Base-by-base conservation (phyloP, 2,329 filamentous ascomycete genomes). In the Biscogniauxia marginata region DNA sequence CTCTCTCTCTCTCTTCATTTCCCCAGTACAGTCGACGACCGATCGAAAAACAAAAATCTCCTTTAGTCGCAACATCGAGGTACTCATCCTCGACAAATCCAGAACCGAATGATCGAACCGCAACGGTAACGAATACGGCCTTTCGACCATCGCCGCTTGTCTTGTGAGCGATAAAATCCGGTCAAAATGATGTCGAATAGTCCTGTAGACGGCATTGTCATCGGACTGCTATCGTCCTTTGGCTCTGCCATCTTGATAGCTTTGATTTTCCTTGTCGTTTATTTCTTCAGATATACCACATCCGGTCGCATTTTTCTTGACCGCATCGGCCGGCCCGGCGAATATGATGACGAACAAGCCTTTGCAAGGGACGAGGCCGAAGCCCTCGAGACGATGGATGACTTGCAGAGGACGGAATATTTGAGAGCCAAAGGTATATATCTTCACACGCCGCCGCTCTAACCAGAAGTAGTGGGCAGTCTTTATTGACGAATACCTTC, bases 281-380 rank as follows among this genome's bases (percentile, higher is more conserved):
- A 96, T 75, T 95, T 97, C 77, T 95, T 98, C 75, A 86, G 90
- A 75, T 96, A 96, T 73, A 97, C 93, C 39, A 85, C 82, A 53
- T 88, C 88, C 50, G 93, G 93, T 46, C 86, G 93, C 65, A 97
- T 99, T 70, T 85, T 98, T 61, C 84, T 99, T 65, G 95, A 99
- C 77, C 87, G 93, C 62, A 88, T 99, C 73, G 92, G 92, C 47
- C 84, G 93, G 58, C 95, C 95, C 0, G 95, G 95, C 67, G 95
- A 98, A 76, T 99, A 92, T 73, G 95, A 99, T 72, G 95, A 99
- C 75, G 95, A 98, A 74, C 93, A 98, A 76, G 90, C 91, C 9
- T 97, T 96, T 77, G 83, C 87, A 62, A 87, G 90, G 70, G 95
- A 98, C 73, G 95, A 99, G 84, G 92, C 91, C 34, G 92, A 97